These are phyloP conservation scores for Talaromyces sp. DNA, from an alignment of 2,329 filamentous ascomycete genomes.

Conservation along the genomic window DNA sequence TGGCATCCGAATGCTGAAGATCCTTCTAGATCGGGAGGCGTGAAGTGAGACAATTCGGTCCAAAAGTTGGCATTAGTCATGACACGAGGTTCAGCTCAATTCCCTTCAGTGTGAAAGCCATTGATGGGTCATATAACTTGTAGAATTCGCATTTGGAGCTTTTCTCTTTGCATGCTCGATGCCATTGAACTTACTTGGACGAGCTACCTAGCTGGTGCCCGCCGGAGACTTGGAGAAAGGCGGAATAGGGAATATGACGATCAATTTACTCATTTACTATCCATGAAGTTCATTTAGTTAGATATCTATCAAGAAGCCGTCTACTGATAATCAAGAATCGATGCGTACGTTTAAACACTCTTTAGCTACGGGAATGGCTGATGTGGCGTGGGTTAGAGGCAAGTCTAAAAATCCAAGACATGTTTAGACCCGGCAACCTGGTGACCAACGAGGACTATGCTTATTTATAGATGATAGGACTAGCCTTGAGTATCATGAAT, in stretches of 20 bases:
- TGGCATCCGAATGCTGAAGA: not conserved
- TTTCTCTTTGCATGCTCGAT: not conserved
- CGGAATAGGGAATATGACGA: not conserved
- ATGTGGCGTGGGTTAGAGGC: not conserved
- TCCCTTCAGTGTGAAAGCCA: not conserved
- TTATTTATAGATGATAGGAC: not conserved
- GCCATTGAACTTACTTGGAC: not conserved
- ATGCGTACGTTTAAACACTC: not conserved
- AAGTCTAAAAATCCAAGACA: not conserved
- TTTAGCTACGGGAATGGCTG: not conserved
- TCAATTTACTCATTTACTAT: no score
- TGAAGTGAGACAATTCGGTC: not conserved
- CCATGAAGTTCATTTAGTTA: no score
- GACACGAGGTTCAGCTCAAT: not conserved
- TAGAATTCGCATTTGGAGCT: not conserved
- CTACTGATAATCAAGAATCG: no score
- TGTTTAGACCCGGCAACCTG: not conserved
- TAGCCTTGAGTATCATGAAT: not conserved
- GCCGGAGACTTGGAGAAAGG: not conserved
- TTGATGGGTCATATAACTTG: not conserved
- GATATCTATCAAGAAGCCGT: no score
- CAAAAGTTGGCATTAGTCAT: not conserved
- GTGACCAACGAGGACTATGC: not conserved
- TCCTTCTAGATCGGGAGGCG: not conserved
- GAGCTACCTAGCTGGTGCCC: not conserved